Evolutionary conservation across 75 land plant species (phyloP).

Genomic region (Pinus tabuliformis): DNA sequence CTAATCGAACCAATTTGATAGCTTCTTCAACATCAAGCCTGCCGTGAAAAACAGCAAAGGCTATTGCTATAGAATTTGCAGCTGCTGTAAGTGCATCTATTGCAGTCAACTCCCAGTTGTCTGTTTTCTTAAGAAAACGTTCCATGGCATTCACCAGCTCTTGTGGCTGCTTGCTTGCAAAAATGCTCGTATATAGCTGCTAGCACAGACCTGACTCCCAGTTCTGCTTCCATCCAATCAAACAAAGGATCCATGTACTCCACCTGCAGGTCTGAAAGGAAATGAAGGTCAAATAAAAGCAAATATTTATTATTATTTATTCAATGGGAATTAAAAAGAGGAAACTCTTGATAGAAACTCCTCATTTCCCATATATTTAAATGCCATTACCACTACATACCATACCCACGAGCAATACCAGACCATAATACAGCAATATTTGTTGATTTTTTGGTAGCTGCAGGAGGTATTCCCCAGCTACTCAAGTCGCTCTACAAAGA

Average conservation of each 20-base stretch:
- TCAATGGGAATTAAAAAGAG: background rate
- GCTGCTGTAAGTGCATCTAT: slow-evolving; percentile 84
- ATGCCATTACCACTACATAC: background rate
- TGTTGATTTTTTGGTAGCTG: no score
- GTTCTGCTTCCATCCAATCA: slow-evolving; percentile 74
- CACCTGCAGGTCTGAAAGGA: slow-evolving; percentile 67
- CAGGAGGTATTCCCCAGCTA: no score
- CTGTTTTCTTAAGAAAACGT: slow-evolving; percentile 43
- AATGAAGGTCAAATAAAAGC: background rate
- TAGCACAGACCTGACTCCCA: slow-evolving; percentile 72
- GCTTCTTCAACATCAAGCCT: slow-evolving; percentile 83
- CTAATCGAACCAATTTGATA: slow-evolving; percentile 82
- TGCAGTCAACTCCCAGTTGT: slow-evolving; percentile 81
- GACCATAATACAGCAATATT: background rate
- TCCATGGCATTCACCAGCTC: slow-evolving; percentile 63
- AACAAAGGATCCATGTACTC: slow-evolving; percentile 76
- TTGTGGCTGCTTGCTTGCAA: slow-evolving; percentile 80
- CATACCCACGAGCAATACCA: background rate
- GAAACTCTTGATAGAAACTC: no score
- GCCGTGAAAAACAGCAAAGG: slow-evolving; percentile 71
- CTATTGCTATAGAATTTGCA: slow-evolving; percentile 77
- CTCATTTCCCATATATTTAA: no score
- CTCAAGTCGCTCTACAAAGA: no score
- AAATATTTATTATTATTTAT: background rate
- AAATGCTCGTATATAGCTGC: slow-evolving; percentile 77